These are phyloP conservation scores for Pythium apleroticum DNA, from an alignment of 352 stramenopile species.

Conservation along the genomic window DNA sequence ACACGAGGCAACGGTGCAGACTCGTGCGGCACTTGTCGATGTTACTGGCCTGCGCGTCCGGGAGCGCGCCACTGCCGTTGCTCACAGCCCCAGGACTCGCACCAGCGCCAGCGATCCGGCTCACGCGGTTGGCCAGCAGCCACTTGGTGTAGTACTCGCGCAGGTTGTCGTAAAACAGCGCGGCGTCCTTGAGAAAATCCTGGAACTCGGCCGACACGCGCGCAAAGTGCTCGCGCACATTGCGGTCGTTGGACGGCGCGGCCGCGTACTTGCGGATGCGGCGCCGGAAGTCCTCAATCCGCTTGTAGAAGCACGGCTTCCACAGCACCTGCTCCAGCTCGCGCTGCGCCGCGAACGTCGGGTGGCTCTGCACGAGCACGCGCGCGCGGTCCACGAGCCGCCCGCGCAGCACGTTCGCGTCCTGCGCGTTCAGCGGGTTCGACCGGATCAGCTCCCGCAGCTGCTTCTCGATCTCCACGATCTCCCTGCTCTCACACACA, in stretches of 20 bases:
- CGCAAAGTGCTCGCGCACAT: constrained; percentile 75
- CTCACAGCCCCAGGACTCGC: neutral
- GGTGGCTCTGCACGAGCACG: constrained; percentile 40
- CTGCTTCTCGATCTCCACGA: constrained; percentile 70
- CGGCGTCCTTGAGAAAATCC: constrained; percentile 57
- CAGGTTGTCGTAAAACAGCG: constrained; percentile 76
- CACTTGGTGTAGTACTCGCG: constrained; percentile 49
- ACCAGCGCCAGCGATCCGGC: constrained; percentile 32
- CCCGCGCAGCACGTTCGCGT: constrained; percentile 56
- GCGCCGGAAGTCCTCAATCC: constrained; percentile 88
- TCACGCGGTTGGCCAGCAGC: constrained; percentile 46
- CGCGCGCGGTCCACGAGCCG: constrained; percentile 54
- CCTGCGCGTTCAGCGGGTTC: constrained; percentile 59
- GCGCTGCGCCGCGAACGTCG: constrained; percentile 56
- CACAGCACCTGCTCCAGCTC: constrained; percentile 84
- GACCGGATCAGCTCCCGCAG: constrained; percentile 67
- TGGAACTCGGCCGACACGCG: constrained; percentile 75
- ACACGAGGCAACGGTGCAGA: constrained; percentile 81
- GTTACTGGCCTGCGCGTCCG: constrained; percentile 16
- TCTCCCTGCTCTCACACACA: too few relatives aligned
- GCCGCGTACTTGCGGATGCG: constrained; percentile 87
- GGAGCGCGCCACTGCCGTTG: constrained; percentile 11
- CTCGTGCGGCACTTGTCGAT: constrained; percentile 52
- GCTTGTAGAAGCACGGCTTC: constrained; percentile 91
- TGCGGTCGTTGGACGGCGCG: constrained; percentile 58